phyloP scores from a whole-genome alignment of 345 rosid genomes.

The Euphorbia peplus region DNA sequence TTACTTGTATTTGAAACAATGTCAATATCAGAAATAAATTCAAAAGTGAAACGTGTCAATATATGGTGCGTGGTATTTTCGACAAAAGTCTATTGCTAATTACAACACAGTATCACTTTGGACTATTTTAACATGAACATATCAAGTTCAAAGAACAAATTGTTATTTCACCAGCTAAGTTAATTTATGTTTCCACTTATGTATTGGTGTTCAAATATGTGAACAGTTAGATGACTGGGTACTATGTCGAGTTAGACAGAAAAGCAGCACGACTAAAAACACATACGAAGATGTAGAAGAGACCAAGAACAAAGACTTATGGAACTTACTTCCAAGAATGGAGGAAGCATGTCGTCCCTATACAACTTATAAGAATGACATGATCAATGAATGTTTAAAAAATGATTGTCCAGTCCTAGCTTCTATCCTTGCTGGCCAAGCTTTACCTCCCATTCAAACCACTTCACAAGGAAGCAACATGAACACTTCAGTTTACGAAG shows the following conservation, averaged over 20 bases:
- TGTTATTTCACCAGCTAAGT: too few relatives aligned
- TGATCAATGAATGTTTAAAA: slow-evolving; percentile 35
- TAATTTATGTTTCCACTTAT: too few relatives aligned
- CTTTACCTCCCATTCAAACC: slow-evolving; percentile 27
- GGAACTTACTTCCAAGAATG: slow-evolving; percentile 11
- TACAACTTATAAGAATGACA: slow-evolving; percentile 15
- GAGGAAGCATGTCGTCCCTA: slow-evolving; percentile 17
- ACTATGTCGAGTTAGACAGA: slow-evolving; percentile 48
- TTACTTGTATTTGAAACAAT: not conserved
- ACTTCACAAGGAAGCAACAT: slow-evolving; percentile 29
- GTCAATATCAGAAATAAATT: too few relatives aligned
- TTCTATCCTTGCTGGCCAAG: slow-evolving; percentile 32
- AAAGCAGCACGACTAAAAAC: slow-evolving; percentile 17
- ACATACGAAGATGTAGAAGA: slow-evolving; percentile 14
- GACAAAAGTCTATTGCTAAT: too few relatives aligned
- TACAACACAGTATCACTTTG: too few relatives aligned
- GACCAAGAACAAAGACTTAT: slow-evolving; percentile 10
- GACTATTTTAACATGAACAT: too few relatives aligned
- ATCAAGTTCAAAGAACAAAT: too few relatives aligned
- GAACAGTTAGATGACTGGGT: slow-evolving; percentile 60
- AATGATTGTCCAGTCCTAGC: slow-evolving; percentile 39
- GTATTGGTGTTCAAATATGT: too few relatives aligned
- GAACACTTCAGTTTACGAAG: slow-evolving; percentile 7
- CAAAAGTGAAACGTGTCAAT: too few relatives aligned
- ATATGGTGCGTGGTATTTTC: too few relatives aligned